Evolutionary conservation across 768 basidiomycete species (phyloP).

Genomic region (Phaffia australis): DNA sequence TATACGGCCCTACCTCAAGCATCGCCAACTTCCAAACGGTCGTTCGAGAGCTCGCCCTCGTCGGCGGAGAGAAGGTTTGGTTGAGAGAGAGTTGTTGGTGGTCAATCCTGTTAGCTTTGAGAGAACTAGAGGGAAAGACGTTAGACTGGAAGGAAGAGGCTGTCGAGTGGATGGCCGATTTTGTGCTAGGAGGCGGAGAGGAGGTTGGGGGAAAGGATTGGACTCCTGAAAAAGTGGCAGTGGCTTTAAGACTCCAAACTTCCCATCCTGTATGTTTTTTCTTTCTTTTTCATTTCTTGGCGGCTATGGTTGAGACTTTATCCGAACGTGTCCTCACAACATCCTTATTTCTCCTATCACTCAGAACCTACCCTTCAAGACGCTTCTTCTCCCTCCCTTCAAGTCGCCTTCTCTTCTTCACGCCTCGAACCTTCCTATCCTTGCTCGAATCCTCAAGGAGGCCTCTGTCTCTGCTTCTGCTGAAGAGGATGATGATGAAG

Average conservation of each 20-base stretch:
- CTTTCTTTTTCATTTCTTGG: neutral
- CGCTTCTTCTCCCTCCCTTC: conserved; percentile 59
- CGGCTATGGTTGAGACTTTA: neutral
- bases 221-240: conserved; percentile 80
- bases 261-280: conserved; percentile 42
- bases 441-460: conserved; percentile 76
- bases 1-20: conserved; percentile 49
- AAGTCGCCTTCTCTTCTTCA: conserved; percentile 56
- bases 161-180: conserved; percentile 45
- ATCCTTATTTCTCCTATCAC: neutral
- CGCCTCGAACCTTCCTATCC: conserved; percentile 55
- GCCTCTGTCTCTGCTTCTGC: conserved; percentile 32
- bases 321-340: neutral
- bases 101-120: conserved; percentile 55
- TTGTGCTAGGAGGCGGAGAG: conserved; percentile 44
- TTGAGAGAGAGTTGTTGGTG: conserved; percentile 85
- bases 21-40: conserved; percentile 51
- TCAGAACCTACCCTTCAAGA: conserved; percentile 54
- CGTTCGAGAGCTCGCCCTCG: conserved; percentile 50
- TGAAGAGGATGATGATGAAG: conserved; percentile 49
- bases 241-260: conserved; percentile 60
- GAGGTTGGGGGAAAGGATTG: conserved; percentile 44
- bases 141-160: conserved; percentile 65
- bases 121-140: conserved; percentile 49
- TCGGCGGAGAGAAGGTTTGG: conserved; percentile 82